Percentiles rank a stretch among this genome's conserved stretches.
Evolutionary conservation across 2,329 filamentous ascomycete genomes (phyloP).

Genomic region (Colletotrichum cordylinicola): DNA sequence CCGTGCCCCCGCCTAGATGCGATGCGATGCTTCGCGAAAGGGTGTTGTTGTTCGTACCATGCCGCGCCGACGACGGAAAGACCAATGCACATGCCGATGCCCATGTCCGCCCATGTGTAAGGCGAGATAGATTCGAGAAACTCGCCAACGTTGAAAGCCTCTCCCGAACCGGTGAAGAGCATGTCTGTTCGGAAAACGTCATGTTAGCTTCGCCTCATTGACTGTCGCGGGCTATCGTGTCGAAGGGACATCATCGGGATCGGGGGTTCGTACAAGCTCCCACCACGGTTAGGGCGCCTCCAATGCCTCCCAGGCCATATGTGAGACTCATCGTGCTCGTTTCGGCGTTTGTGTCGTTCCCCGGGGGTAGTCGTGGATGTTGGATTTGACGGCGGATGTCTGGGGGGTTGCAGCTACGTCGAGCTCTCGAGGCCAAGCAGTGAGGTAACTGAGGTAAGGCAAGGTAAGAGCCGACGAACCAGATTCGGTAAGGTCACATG

Average conservation of each 20-base stretch:
- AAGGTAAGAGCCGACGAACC: slow-evolving; percentile 6
- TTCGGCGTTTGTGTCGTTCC: slow-evolving; percentile 26
- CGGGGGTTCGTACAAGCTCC: slow-evolving; percentile 74
- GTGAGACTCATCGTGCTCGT: slow-evolving; percentile 69
- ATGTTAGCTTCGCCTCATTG: slow-evolving; percentile 8
- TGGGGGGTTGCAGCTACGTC: slow-evolving; percentile 22
- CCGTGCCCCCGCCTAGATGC: not conserved
- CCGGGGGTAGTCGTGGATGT: slow-evolving; percentile 14
- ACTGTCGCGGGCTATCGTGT: not conserved
- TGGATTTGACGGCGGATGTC: slow-evolving; percentile 8
- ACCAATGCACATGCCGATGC: slow-evolving; percentile 93
- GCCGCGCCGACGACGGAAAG: slow-evolving; percentile 95
- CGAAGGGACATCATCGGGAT: not conserved
- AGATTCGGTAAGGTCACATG: slow-evolving; percentile 42
- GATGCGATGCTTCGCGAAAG: not conserved
- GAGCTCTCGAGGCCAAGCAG: slow-evolving; percentile 19
- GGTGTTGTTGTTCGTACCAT: slow-evolving; percentile 67
- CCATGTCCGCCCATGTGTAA: slow-evolving; percentile 89
- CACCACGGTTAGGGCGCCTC: slow-evolving; percentile 73
- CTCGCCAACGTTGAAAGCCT: slow-evolving; percentile 95
- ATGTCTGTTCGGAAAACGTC: slow-evolving; percentile 71
- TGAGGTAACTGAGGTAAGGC: slow-evolving; percentile 19
- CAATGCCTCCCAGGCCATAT: slow-evolving; percentile 74
- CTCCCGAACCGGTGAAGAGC: slow-evolving; percentile 96
- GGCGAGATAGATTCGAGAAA: slow-evolving; percentile 95